Conservation (phyloP, 169 alveolate species). For the Plasmodium malariae region DNA sequence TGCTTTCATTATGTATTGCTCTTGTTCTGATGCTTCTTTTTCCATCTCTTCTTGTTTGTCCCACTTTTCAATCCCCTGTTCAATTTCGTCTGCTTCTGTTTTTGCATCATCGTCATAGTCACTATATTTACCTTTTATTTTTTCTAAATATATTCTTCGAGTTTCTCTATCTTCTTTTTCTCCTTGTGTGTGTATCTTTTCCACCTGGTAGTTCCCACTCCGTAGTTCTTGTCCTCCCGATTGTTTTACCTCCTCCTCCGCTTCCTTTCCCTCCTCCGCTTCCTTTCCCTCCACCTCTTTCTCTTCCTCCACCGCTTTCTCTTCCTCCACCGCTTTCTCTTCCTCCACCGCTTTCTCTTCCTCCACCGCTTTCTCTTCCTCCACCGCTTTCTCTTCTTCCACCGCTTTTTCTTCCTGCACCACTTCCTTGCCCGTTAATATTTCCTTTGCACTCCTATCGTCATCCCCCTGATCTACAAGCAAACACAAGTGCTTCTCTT, state of each 20-base stretch:
- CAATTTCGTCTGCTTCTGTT: too few relatives aligned
- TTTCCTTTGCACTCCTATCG: not conserved
- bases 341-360: not conserved
- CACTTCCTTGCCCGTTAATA: too few relatives aligned
- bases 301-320: not conserved
- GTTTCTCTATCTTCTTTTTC: not conserved
- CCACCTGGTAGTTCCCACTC: not conserved
- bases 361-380: not conserved
- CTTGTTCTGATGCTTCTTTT: not conserved
- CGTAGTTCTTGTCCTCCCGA: not conserved
- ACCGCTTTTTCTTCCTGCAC: not conserved
- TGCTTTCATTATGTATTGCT: not conserved
- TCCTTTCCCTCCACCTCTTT: not conserved
- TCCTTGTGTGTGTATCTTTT: not conserved
- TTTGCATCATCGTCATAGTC: too few relatives aligned
- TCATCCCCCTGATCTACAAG: too few relatives aligned
- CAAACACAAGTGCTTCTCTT: too few relatives aligned
- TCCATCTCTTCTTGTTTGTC: not conserved
- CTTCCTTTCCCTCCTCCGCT: not conserved
- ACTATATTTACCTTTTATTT: too few relatives aligned
- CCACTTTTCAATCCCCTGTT: too few relatives aligned
- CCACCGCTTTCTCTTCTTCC: not conserved
- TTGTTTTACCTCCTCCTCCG: not conserved
- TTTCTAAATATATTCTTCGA: too few relatives aligned
- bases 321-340: not conserved